Percentiles rank a stretch among this genome's conserved stretches.
phyloP scores from a whole-genome alignment of 257 asterid species.

The Solanum commersonii region DNA sequence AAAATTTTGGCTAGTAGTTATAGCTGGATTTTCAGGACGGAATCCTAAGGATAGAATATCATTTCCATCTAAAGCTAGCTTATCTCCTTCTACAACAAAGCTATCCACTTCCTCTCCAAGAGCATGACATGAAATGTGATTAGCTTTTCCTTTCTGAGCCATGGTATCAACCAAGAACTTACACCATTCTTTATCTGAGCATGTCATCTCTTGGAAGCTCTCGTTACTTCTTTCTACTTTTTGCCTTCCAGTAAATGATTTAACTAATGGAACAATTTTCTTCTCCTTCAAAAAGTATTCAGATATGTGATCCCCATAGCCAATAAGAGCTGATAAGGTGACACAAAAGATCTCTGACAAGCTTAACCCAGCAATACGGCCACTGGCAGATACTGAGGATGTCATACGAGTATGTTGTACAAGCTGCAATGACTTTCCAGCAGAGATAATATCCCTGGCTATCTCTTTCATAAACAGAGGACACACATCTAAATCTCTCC shows the following conservation, averaged over 20 bases:
- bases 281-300: conserved; percentile 44
- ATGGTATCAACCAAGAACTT: conserved; percentile 53
- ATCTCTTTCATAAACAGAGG: conserved; percentile 71
- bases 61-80: conserved; percentile 7
- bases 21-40: conserved; percentile 70
- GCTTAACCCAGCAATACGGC: conserved; percentile 55
- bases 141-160: conserved; percentile 26
- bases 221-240: conserved; percentile 13
- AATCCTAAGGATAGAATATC: conserved; percentile 23
- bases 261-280: conserved; percentile 25
- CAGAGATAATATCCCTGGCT: conserved; percentile 79
- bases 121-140: conserved; percentile 6
- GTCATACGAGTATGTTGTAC: conserved; percentile 61
- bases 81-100: conserved; percentile 12
- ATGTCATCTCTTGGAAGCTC: conserved; percentile 13
- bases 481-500: conserved; percentile 42
- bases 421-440: conserved; percentile 95
- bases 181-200: conserved; percentile 53
- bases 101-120: conserved; percentile 18
- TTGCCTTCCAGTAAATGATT: conserved; percentile 15
- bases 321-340: conserved; percentile 72
- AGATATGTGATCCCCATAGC: conserved; percentile 64
- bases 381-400: conserved; percentile 31
- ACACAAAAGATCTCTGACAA: conserved; percentile 86
- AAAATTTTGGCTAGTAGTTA: conserved; percentile 52